Conservation (phyloP, 2,329 filamentous ascomycete species). For the Aschersonia sp. region DNA sequence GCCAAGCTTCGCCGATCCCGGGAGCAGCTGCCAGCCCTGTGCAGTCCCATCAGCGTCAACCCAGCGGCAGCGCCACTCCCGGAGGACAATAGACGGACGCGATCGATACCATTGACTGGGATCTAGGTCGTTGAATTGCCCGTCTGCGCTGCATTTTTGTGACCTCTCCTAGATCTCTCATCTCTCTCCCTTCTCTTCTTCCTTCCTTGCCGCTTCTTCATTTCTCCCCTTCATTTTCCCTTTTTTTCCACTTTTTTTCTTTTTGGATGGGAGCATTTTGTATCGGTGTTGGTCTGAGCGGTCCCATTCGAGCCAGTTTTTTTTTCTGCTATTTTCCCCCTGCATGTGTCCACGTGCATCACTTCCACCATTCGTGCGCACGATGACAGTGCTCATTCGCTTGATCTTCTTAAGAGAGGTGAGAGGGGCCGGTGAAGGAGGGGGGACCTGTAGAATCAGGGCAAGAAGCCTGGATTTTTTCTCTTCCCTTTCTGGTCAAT, state of each 20-base stretch:
- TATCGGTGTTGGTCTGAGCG: neutral
- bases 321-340: neutral
- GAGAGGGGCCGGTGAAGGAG: too few relatives aligned
- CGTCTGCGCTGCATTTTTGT: too few relatives aligned
- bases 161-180: too few relatives aligned
- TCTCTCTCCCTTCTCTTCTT: neutral
- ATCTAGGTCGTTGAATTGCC: too few relatives aligned
- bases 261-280: neutral
- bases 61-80: conserved; percentile 24
- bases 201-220: neutral
- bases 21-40: conserved; percentile 7
- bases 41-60: conserved; percentile 16
- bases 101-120: too few relatives aligned
- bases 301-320: neutral
- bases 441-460: too few relatives aligned
- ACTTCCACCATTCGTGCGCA: too few relatives aligned
- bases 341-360: too few relatives aligned
- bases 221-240: neutral
- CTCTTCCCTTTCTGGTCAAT: too few relatives aligned
- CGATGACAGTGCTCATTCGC: too few relatives aligned
- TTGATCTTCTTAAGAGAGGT: too few relatives aligned
- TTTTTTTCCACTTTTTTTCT: neutral
- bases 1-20: conserved; percentile 10
- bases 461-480: too few relatives aligned
- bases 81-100: neutral